Conservation (phyloP, 2,329 filamentous ascomycete species). For the Curvularia lunata region DNA sequence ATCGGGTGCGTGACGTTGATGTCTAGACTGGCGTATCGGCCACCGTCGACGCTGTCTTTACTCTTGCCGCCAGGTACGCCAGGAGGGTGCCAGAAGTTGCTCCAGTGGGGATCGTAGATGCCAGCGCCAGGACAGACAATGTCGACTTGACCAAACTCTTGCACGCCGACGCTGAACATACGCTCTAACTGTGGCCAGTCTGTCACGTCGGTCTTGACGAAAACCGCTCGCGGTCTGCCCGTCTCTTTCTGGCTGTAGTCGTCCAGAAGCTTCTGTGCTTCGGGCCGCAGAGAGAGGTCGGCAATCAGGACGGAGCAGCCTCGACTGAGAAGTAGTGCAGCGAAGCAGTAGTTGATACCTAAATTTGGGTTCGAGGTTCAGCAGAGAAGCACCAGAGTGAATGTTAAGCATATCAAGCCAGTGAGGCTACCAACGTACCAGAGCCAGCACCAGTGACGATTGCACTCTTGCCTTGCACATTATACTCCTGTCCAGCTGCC, state of each 20-base stretch:
- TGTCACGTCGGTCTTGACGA: constrained; percentile 54
- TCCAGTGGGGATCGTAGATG: constrained; percentile 56
- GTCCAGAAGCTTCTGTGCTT: constrained; percentile 53
- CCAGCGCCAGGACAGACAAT: constrained; percentile 59
- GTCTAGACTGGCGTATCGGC: constrained; percentile 49
- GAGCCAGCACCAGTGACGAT: constrained; percentile 57
- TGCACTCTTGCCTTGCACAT: constrained; percentile 54
- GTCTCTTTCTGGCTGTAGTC: constrained; percentile 25
- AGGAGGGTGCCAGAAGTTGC: constrained; percentile 58
- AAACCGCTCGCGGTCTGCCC: constrained; percentile 48
- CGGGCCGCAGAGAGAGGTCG: constrained; percentile 55
- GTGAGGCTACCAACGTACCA: constrained; percentile 21
- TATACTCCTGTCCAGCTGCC: constrained; percentile 31
- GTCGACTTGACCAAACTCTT: constrained; percentile 49
- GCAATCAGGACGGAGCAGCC: constrained; percentile 58
- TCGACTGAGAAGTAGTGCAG: constrained; percentile 52
- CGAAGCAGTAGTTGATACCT: constrained; percentile 58
- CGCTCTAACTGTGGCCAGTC: constrained; percentile 43
- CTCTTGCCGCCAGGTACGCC: constrained; percentile 39
- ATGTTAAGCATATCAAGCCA: background rate
- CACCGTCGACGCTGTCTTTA: constrained; percentile 41
- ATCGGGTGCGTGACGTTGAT: constrained; percentile 59
- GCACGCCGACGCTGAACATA: constrained; percentile 41
- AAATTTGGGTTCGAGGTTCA: background rate
- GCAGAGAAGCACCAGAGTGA: background rate